Evolutionary conservation across 768 basidiomycete species (phyloP).

Genomic region (Pholiota conissans): DNA sequence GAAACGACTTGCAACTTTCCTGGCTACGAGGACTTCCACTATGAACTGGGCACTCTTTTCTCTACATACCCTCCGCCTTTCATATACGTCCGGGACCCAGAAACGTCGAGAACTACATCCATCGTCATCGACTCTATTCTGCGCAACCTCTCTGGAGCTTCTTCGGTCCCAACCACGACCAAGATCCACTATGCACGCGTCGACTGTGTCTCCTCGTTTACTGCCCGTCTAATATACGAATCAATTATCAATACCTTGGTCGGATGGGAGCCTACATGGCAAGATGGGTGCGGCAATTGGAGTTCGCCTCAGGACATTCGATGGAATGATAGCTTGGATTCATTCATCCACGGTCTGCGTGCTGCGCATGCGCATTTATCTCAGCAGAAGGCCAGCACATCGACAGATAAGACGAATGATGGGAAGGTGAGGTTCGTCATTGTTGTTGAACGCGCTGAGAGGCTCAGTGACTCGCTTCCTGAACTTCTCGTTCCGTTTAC

Average conservation of each 20-base stretch:
- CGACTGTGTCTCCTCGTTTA: slow-evolving; percentile 62
- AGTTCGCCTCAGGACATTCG: slow-evolving; percentile 35
- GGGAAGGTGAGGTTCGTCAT: slow-evolving; percentile 50
- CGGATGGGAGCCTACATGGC: slow-evolving; percentile 57
- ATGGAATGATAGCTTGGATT: slow-evolving; percentile 68
- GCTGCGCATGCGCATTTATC: slow-evolving; percentile 32
- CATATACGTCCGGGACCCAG: slow-evolving; percentile 64
- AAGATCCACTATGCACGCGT: slow-evolving; percentile 44
- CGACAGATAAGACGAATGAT: slow-evolving; percentile 26
- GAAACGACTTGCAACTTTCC: slow-evolving; percentile 6
- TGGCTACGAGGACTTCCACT: slow-evolving; percentile 27
- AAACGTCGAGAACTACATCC: slow-evolving; percentile 45
- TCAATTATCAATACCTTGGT: slow-evolving; percentile 61
- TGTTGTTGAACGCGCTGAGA: slow-evolving; percentile 67
- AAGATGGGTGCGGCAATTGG: slow-evolving; percentile 64
- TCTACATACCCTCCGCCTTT: slow-evolving; percentile 56
- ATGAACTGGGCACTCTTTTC: slow-evolving; percentile 37
- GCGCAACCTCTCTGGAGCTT: slow-evolving; percentile 19
- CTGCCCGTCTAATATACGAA: slow-evolving; percentile 64
- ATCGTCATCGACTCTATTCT: slow-evolving; percentile 42
- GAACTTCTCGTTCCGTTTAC: slow-evolving; percentile 71
- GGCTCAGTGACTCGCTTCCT: slow-evolving; percentile 59
- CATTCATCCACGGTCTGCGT: slow-evolving; percentile 67
- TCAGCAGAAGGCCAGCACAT: slow-evolving; percentile 8
- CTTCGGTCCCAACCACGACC: slow-evolving; percentile 19